These are phyloP conservation scores for Eucalyptus regnans DNA, from an alignment of 345 rosid genomes.

Conservation along the genomic window DNA sequence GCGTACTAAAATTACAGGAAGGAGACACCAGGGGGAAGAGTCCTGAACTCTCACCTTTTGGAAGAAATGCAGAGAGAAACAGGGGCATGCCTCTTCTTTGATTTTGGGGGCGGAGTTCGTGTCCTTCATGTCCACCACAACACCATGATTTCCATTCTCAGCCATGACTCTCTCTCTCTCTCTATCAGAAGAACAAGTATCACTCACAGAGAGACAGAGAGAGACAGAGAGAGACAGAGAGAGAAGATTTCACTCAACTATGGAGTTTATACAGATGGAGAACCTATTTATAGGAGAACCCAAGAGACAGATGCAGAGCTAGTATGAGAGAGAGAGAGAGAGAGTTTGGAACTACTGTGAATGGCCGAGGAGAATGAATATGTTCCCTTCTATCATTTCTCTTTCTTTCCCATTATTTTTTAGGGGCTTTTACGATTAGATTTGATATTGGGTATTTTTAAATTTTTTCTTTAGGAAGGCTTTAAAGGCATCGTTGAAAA, in stretches of 20 bases:
- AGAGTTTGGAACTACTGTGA: background rate
- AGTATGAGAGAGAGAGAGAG: background rate
- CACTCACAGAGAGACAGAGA: background rate
- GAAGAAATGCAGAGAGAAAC: slow-evolving; percentile 54
- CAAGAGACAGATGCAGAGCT: background rate
- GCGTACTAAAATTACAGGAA: background rate
- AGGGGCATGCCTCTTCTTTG: slow-evolving; percentile 24
- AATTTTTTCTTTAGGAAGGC: background rate
- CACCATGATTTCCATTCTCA: slow-evolving; percentile 31
- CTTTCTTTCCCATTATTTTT: background rate
- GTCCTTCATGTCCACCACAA: slow-evolving; percentile 39
- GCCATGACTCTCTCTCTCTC: slow-evolving; percentile 23
- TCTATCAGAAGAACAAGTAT: background rate
- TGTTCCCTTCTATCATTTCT: background rate
- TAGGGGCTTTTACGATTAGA: background rate
- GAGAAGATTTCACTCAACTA: background rate
- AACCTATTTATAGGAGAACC: background rate
- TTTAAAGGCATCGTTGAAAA: slow-evolving; percentile 23
- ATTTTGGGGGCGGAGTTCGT: slow-evolving; percentile 1
- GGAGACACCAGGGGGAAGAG: background rate
- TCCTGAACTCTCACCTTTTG: slow-evolving; percentile 45
- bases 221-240: background rate
- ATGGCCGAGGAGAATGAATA: background rate
- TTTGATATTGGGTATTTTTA: background rate
- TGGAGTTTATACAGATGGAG: background rate